Base-by-base conservation (phyloP, 2,329 filamentous ascomycete genomes). In the Colletotrichum gigasporum region DNA sequence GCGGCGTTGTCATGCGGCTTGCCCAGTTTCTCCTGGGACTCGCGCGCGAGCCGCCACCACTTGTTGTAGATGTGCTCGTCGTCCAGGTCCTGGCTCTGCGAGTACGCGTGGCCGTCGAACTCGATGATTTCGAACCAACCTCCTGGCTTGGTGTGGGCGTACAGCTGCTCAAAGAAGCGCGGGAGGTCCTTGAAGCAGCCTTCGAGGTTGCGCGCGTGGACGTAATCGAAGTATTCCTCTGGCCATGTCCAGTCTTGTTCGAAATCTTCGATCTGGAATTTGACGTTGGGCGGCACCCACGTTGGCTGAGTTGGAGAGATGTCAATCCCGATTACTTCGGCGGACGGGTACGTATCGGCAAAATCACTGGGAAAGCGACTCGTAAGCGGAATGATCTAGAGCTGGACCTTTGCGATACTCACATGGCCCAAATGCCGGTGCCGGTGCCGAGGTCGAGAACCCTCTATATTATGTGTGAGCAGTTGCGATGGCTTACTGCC, bases 151-250 rank as follows among this genome's bases (percentile, higher is more conserved):
- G 87, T 74, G 63, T 87, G 82, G 59, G 76, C 75, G 67, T 76
- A 85, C 1, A 81, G 74, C 63, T 86, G 84, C 11, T 73, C 73
- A 65, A 90, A 82, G 8, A 91, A 75, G 14, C 81, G 75, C n/a
- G 79, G 77, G 76, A 87, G 90, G 67, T 87, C 83, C 2, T 78
- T 74, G 66, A 90, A 83, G 47, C 83, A 82, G 18, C 88, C 89
- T 2, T 80, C 79, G 75, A 91, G 81, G 69, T 87, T 75, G 16
- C 85, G 83, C 9, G 85, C 83, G 71, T 90, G 88, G 56, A 91
- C 83, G 68, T 84, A 87, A 74, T 90, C 87, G 70, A 87, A 85
- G 42, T 80, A 74, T 54, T 39, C 11, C 9, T 5, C 4, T 2
- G 41, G 41, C 41, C 41, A 57, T 11, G 85, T 77, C 87, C 87